Evolutionary conservation across 192 early-diverging fungal genomes (phyloP), one percentile per base, ranked within the genome.

Genomic region (Backusella liffmaniae): DNA sequence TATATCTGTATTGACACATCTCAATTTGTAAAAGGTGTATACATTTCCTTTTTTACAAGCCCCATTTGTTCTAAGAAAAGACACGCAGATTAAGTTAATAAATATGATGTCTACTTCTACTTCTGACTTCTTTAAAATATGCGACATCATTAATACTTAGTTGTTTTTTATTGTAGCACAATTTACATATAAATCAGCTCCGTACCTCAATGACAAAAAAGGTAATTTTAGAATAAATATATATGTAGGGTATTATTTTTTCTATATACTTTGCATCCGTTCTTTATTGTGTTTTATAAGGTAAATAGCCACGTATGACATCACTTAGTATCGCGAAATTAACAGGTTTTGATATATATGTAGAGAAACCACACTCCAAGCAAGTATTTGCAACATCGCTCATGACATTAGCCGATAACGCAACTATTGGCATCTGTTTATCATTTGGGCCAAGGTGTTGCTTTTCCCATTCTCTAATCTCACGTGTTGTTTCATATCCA

Each of bases 391-490:
- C 82, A 10, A 89, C 88, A 65, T 89, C 84, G 21, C 83, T 86
- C 86, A 89, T 87, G 7, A 89, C 88, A 77, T 89, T 89, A 6
- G 88, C 88, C 15, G 84, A 84, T 16, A 89, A 78, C 1, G 88
- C 88, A 8, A 89, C 77, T 74, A 89, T 89, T n/a, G 88, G 88
- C 15, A 86, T 83, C 30, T 72, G 79, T 62, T 73, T 62, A n/a
- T 78, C 76, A 46, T 75, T 73, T 23, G 71, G 29, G 1, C 66
- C 32, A 15, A 86, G 49, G 73, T 82, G 41, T 21, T 79, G 53
- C 7, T 73, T 74, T 73, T 89, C 88, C 86, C 86, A 89, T 69
- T 81, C 72, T 10, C 88, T 78, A 42, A 89, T 85, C 65, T 85
- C 86, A 21, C 75, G 65, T 16, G 88, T 86, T 0, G 88, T 80